phyloP scores from a whole-genome alignment of 768 basidiomycete genomes.

The Glaciozyma martinii region DNA sequence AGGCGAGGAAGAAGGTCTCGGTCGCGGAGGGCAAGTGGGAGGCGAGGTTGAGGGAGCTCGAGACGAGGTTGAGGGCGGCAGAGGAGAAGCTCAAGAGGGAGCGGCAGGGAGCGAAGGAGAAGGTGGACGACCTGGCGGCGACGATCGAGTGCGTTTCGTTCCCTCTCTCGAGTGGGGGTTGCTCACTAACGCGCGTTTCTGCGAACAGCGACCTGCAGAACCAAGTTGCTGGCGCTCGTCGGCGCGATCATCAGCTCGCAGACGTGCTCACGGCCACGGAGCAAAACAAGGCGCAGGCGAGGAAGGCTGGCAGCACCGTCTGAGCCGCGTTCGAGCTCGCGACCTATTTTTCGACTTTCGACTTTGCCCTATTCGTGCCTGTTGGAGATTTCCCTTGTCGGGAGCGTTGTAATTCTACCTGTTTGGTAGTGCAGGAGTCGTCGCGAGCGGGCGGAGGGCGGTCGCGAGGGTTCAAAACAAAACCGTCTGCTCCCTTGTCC shows the following conservation, averaged over 20 bases:
- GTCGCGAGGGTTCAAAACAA: no score
- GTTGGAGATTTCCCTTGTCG: no score
- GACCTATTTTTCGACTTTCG: no score
- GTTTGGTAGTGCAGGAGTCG: no score
- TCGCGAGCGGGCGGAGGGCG: no score
- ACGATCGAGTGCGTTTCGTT: conserved; percentile 53
- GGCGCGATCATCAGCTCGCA: conserved; percentile 18
- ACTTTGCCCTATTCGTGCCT: no score
- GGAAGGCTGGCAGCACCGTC: no score
- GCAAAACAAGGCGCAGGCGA: no score
- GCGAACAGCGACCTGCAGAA: conserved; percentile 4
- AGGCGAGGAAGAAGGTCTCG: conserved; percentile 60
- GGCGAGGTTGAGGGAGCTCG: conserved; percentile 87
- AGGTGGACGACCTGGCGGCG: conserved; percentile 60
- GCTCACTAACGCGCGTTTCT: neutral
- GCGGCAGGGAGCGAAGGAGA: conserved; percentile 85
- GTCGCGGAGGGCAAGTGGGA: conserved; percentile 84
- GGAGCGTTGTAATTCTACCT: no score
- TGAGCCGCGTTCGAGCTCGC: no score
- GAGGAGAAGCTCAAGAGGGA: conserved; percentile 90
- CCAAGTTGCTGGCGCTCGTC: neutral
- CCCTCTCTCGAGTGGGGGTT: accelerated
- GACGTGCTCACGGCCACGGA: conserved; percentile 4
- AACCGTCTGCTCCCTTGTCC: no score
- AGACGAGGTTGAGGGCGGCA: conserved; percentile 64